Base-by-base conservation (phyloP, 805 yeast genomes). In the Kuraishia ogatae region DNA sequence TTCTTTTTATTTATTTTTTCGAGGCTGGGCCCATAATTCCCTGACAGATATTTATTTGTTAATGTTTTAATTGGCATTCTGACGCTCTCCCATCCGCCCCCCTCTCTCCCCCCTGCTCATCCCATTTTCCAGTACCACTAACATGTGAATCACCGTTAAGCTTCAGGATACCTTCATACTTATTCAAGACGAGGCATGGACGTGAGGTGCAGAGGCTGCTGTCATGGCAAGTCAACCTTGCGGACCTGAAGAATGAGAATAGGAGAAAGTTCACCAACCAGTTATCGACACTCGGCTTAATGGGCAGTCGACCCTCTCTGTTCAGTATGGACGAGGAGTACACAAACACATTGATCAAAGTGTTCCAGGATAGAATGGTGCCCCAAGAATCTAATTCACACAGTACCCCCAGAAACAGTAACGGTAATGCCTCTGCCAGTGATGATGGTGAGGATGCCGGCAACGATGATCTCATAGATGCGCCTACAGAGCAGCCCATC, bases 391-490 rank as follows among this genome's bases (percentile, higher is more conserved):
- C 52, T 15, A 47, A 19, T 47, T 22, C 49, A 19, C 43, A 35
- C 43, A 13, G 53, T 5, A 20, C 15, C 8, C 23, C 55, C 7
- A 39, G 43, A 21, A 29, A 22, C 22, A 8, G 29, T 15, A 20
- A 43, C 20, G 56, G 56, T 19, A 55, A 55, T 21, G 57, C 54
- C 20, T 50, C 51, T 24, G 56, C 56, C 43, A 58, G 55, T 24
- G 54, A 54, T 17, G 51, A 47, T 4, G 56, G 50, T 2, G 50
- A 39, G 4, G 43, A 22, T 26, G 23, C 47, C 5, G 48, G 54
- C 47, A 48, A 57, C 19, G 61, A 58, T 24, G 54, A 49, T 21
- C 51, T 58, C 11, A 57, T 53, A 19, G 60, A 57, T 20, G 29
- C 57, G 2, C 53, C 61, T 8, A 53, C 57, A 5, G 56, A 57